Base-by-base conservation (phyloP, 805 yeast species). In the Candida germanica region DNA sequence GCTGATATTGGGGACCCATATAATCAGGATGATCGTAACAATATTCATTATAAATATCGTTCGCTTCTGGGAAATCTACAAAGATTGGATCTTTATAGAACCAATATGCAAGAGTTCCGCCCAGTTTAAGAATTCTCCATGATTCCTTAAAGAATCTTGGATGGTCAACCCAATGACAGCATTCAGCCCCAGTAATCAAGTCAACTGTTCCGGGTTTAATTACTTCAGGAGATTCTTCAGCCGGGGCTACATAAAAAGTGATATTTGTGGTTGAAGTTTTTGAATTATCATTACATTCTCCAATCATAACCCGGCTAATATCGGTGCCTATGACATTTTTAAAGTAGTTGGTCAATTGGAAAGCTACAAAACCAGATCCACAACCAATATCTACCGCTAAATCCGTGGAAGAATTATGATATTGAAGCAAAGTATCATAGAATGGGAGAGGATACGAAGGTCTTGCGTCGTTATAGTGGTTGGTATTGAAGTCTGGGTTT, bases 131-230 rank as follows among this genome's bases (percentile, higher is more conserved):
- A 10, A 77, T 61, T 4, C 75, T 49, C 14, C 63, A 58, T 2
- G 75, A 66, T 40, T 75, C 77, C 4, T 56, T 48, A 52, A 77
- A 79, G 53, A 80, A 81, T 19, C 47, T 45, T 0, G 64, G 61
- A 40, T 75, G 80, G 38, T 81, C 70, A 39, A 86, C 74, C 95
- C 96, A 88, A 58, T 88, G 96, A n/a, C 74, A 77, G 40, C 88
- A 83, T 53, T 88, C 88, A 0, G 89, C 95, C n/a, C 81, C 84
- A 2, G 87, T 73, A 10, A 87, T 65, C 48, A 87, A 41, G 52
- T 83, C 94, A 6, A 79, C 47, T 4, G 54, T 31, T 3, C 33
- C n/a, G 13, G 40, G 26, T 7, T n/a, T 20, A 12, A 34, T 27
- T 16, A 39, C 42, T 2, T 36, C 23, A 12, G 46, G 26, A 11